A percentile compares a stretch with the other conserved stretches of the same genome.
These are phyloP conservation scores for Fraxinus anomala DNA, from an alignment of 257 asterid genomes.

Conservation along the genomic window DNA sequence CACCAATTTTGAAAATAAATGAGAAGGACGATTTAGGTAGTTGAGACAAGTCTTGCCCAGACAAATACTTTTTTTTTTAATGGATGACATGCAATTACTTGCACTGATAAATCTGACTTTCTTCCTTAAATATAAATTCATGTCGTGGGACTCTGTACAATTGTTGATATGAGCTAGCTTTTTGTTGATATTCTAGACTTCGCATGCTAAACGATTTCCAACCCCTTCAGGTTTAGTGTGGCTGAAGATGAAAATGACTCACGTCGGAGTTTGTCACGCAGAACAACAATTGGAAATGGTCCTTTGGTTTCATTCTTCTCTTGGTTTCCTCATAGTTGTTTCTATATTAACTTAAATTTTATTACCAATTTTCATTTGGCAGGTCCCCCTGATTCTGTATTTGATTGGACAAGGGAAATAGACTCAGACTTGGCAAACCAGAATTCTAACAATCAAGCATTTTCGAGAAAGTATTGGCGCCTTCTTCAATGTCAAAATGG, in stretches of 20 bases:
- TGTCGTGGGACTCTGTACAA: slow-evolving; percentile 15
- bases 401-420: slow-evolving; percentile 86
- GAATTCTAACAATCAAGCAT: slow-evolving; percentile 61
- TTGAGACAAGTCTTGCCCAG: neutral
- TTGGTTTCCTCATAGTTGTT: slow-evolving; percentile 23
- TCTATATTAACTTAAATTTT: slow-evolving; percentile 22
- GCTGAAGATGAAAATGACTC: slow-evolving; percentile 74
- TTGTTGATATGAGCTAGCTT: slow-evolving; percentile 15
- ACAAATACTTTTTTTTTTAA: slow-evolving; percentile 8
- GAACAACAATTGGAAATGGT: slow-evolving; percentile 80
- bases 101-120: neutral
- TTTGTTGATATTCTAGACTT: slow-evolving; percentile 27
- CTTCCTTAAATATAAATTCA: slow-evolving; percentile 11
- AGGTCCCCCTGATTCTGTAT: slow-evolving; percentile 81
- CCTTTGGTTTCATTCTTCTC: slow-evolving; percentile 27
- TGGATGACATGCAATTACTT: slow-evolving; percentile 15
- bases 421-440: slow-evolving; percentile 70
- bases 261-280: slow-evolving; percentile 42
- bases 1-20: neutral
- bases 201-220: slow-evolving; percentile 21
- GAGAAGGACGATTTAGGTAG: neutral
- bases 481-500: slow-evolving; percentile 94
- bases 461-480: slow-evolving; percentile 86
- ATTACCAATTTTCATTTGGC: slow-evolving; percentile 32
- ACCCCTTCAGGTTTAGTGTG: slow-evolving; percentile 59